Percentiles rank a stretch among this genome's conserved stretches.
Evolutionary conservation across 208 protist genomes (phyloP).

Genomic region (Leptomonas pyrrhocoris): DNA sequence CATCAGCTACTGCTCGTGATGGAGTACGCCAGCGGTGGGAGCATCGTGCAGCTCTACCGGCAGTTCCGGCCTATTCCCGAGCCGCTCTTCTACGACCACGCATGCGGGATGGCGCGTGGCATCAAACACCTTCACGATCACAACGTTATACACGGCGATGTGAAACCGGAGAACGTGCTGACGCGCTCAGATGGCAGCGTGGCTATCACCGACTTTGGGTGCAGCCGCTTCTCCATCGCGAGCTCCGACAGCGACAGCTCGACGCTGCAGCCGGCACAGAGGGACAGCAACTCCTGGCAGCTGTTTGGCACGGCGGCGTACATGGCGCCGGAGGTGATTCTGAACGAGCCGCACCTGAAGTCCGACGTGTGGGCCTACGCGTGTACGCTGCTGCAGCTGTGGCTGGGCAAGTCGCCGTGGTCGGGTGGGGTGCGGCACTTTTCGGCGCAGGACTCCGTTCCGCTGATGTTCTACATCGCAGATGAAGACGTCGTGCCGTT

Average conservation of each 20-base stretch:
- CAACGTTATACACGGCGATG: constrained; percentile 72
- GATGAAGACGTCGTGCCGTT: constrained; percentile 53
- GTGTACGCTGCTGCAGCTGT: constrained; percentile 64
- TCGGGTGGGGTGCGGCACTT: constrained; percentile 24
- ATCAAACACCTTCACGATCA: constrained; percentile 79
- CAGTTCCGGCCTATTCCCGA: constrained; percentile 60
- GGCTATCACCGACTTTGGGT: constrained; percentile 74
- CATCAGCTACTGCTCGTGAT: constrained; percentile 65
- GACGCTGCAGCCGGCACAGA: constrained; percentile 2
- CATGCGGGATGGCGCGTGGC: constrained; percentile 55
- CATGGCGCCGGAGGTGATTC: constrained; percentile 74
- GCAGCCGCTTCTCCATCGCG: constrained; percentile 47
- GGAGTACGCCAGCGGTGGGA: constrained; percentile 72
- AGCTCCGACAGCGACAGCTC: constrained; percentile 20
- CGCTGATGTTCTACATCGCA: constrained; percentile 66
- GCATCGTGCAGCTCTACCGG: constrained; percentile 56
- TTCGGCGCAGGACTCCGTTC: constrained; percentile 38
- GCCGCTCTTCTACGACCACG: constrained; percentile 53
- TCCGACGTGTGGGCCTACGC: constrained; percentile 76
- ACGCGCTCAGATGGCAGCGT: constrained; percentile 70
- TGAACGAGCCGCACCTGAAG: constrained; percentile 48
- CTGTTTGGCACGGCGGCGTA: constrained; percentile 66
- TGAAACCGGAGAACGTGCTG: constrained; percentile 80
- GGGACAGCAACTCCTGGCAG: constrained; percentile 15
- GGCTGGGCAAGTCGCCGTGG: constrained; percentile 51